Percentiles rank a stretch among this genome's conserved stretches.
phyloP scores from a whole-genome alignment of 331 rosid species.

The Ulmus americana region DNA sequence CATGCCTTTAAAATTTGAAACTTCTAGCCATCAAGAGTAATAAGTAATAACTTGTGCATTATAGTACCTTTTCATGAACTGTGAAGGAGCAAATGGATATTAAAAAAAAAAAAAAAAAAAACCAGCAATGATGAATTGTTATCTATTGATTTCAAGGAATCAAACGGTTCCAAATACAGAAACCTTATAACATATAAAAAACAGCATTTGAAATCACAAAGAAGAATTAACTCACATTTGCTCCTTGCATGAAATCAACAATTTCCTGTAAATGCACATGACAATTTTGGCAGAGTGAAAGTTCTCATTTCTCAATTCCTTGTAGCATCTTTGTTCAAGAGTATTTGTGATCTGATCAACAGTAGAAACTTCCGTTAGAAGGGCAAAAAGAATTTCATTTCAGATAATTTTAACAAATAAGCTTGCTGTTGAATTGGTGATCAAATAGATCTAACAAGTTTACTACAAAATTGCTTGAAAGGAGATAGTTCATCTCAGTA shows the following conservation, averaged over 20 bases:
- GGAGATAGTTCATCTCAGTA: background rate
- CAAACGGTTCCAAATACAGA: background rate
- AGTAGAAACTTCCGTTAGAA: constrained; percentile 23
- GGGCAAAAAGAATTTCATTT: background rate
- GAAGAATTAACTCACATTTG: constrained; percentile 66
- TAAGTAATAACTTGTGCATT: too few relatives aligned
- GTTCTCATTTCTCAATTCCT: constrained; percentile 73
- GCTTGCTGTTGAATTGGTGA: background rate
- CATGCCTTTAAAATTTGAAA: too few relatives aligned
- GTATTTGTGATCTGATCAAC: constrained; percentile 61
- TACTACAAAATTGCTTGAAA: background rate
- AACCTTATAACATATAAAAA: constrained; percentile 6
- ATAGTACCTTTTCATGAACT: background rate
- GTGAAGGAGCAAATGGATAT: background rate
- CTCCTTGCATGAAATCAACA: constrained; percentile 71
- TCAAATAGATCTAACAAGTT: background rate
- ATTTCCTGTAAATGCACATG: constrained; percentile 76
- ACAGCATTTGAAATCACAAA: constrained; percentile 11
- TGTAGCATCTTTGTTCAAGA: constrained; percentile 94
- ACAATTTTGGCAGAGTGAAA: constrained; percentile 59
- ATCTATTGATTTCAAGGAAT: background rate
- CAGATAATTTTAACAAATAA: background rate
- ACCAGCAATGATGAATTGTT: background rate
- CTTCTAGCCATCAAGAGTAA: too few relatives aligned
- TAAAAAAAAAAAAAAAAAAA: background rate